Evolutionary conservation across 495 filamentous ascomycete species (phyloP).

Genomic region (Aspergillus ellipticus): DNA sequence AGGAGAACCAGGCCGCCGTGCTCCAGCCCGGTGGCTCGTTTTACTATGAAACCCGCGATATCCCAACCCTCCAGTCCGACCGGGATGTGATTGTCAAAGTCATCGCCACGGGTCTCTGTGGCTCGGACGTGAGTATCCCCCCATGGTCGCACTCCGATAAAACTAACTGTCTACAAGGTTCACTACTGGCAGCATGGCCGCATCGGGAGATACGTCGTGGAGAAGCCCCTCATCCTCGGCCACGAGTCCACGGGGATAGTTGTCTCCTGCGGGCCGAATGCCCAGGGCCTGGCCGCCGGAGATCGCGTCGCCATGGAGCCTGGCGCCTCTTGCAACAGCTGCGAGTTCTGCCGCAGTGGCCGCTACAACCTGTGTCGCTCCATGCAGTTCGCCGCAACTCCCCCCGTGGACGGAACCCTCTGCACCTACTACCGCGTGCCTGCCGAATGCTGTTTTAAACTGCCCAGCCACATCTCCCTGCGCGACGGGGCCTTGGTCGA

Average conservation of each 20-base stretch:
- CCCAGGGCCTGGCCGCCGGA: slow-evolving; percentile 51
- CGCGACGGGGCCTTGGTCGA: slow-evolving; percentile 87
- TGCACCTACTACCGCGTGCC: slow-evolving; percentile 73
- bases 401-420: slow-evolving; percentile 75
- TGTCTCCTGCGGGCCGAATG: slow-evolving; percentile 50
- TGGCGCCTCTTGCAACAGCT: slow-evolving; percentile 70
- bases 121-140: slow-evolving; percentile 17
- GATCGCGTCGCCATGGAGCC: slow-evolving; percentile 77
- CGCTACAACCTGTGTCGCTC: slow-evolving; percentile 74
- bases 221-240: slow-evolving; percentile 57
- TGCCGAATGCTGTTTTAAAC: slow-evolving; percentile 78
- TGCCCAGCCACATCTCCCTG: slow-evolving; percentile 63
- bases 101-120: slow-evolving; percentile 22
- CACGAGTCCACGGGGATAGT: slow-evolving; percentile 67
- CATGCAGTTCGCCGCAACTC: slow-evolving; percentile 77
- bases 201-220: slow-evolving; percentile 35
- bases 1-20: slow-evolving; percentile 21
- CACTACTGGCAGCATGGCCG: slow-evolving; percentile 50
- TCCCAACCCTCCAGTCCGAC: slow-evolving; percentile 12
- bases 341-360: slow-evolving; percentile 61
- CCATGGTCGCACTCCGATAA: too few species aligned
- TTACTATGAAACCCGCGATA: slow-evolving; percentile 14
- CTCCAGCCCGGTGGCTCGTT: slow-evolving; percentile 23
- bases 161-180: slow-evolving; percentile 30
- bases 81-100: slow-evolving; percentile 20